Conservation (phyloP, 2,329 filamentous ascomycete species). For the Paraphaeosphaeria minitans region DNA sequence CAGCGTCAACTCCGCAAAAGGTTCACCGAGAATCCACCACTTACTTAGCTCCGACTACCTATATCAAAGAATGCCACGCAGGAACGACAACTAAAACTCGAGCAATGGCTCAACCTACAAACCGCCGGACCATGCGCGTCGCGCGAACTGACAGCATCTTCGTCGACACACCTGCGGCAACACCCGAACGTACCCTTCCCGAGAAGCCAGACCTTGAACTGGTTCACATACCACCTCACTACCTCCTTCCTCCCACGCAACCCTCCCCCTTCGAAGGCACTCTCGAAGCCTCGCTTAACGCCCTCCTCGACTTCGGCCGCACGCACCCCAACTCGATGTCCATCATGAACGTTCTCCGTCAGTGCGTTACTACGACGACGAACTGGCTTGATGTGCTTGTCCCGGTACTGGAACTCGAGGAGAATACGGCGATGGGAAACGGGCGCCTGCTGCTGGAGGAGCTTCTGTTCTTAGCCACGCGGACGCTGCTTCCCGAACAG, state of each 20-base stretch:
- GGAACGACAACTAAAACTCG: background rate
- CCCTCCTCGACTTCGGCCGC: slow-evolving; percentile 22
- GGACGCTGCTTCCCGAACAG: slow-evolving; percentile 34
- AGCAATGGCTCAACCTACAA: slow-evolving; percentile 1
- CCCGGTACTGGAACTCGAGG: background rate
- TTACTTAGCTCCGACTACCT: background rate
- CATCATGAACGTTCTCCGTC: slow-evolving; percentile 18
- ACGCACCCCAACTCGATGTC: background rate
- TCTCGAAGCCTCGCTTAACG: slow-evolving; percentile 29
- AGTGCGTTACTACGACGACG: slow-evolving; percentile 9
- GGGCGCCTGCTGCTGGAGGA: slow-evolving; percentile 24
- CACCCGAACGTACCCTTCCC: background rate
- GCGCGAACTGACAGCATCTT: background rate
- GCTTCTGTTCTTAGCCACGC: slow-evolving; percentile 30
- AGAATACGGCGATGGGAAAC: fast-evolving
- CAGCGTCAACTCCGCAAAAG: background rate
- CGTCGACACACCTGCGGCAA: background rate
- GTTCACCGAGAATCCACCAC: background rate
- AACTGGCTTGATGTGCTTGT: slow-evolving; percentile 21
- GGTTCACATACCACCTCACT: slow-evolving; percentile 17
- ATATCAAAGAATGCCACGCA: background rate
- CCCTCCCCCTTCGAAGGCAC: slow-evolving; percentile 32
- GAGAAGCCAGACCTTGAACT: background rate
- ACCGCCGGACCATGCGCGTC: background rate
- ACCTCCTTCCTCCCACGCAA: slow-evolving; percentile 23